Conservation (phyloP, 2,329 filamentous ascomycete species). For the Penicillium glabrum region DNA sequence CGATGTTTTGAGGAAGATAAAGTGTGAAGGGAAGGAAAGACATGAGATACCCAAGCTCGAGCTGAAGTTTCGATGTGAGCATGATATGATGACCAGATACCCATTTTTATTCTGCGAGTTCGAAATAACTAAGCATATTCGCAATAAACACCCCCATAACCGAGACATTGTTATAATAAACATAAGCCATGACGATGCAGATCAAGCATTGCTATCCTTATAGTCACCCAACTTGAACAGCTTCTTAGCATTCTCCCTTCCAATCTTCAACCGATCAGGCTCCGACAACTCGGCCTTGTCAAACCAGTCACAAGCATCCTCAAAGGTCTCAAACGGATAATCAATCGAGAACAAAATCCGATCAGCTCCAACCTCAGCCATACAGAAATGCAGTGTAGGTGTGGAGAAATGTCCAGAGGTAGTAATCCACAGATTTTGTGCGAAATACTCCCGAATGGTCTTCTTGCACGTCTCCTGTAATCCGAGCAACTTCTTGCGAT, state of each 20-base stretch:
- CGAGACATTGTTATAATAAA: neutral
- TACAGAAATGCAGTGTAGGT: slow-evolving; percentile 39
- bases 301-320: slow-evolving; percentile 46
- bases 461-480: slow-evolving; percentile 42
- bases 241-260: slow-evolving; percentile 48
- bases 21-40: neutral
- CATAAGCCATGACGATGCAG: neutral
- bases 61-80: neutral
- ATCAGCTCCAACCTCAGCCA: slow-evolving; percentile 40
- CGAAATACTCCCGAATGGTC: slow-evolving; percentile 47
- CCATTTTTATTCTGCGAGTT: neutral
- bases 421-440: slow-evolving; percentile 44
- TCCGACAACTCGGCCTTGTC: slow-evolving; percentile 41
- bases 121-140: neutral
- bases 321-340: slow-evolving; percentile 43
- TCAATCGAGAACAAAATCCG: slow-evolving; percentile 44
- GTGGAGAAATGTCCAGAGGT: slow-evolving; percentile 44
- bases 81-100: neutral
- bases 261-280: slow-evolving; percentile 42
- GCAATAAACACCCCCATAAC: neutral
- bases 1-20: neutral
- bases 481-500: slow-evolving; percentile 38
- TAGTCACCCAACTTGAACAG: slow-evolving; percentile 40
- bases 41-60: neutral
- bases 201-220: slow-evolving; percentile 31